These are phyloP conservation scores for Nemania diffusa DNA, from an alignment of 2,329 filamentous ascomycete species.

Conservation along the genomic window DNA sequence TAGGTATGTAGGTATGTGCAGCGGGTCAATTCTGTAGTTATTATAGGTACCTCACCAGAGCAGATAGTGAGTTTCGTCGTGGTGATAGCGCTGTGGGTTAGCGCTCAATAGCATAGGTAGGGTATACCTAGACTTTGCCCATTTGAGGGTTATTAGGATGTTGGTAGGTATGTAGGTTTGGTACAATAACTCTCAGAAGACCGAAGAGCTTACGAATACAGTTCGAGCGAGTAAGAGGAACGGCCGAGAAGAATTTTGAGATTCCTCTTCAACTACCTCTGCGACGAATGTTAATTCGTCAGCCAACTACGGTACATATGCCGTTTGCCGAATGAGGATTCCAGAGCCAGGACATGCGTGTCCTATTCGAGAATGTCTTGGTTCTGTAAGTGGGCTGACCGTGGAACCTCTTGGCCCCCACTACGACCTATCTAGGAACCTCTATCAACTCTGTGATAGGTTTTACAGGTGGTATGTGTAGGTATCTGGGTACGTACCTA, in stretches of 20 bases:
- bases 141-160: not conserved
- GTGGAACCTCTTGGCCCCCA: not conserved
- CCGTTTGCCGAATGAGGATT: conserved; percentile 33
- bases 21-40: conserved; percentile 12
- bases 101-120: not conserved
- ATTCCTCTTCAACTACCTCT: not conserved
- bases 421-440: not conserved
- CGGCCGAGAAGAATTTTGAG: not conserved
- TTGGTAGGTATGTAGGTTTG: no score
- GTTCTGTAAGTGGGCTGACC: conserved; percentile 8
- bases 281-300: conserved; percentile 12
- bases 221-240: not conserved
- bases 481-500: no score
- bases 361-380: conserved; percentile 17
- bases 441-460: no score
- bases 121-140: not conserved
- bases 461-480: no score
- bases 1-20: conserved; percentile 25
- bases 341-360: conserved; percentile 7
- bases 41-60: not conserved
- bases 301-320: conserved; percentile 3
- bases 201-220: not conserved
- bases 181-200: not conserved
- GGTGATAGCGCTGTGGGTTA: conserved; percentile 9
- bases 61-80: conserved; percentile 5